These are phyloP conservation scores for Annulohypoxylon maeteangense DNA, from an alignment of 495 filamentous ascomycete genomes.

Conservation along the genomic window DNA sequence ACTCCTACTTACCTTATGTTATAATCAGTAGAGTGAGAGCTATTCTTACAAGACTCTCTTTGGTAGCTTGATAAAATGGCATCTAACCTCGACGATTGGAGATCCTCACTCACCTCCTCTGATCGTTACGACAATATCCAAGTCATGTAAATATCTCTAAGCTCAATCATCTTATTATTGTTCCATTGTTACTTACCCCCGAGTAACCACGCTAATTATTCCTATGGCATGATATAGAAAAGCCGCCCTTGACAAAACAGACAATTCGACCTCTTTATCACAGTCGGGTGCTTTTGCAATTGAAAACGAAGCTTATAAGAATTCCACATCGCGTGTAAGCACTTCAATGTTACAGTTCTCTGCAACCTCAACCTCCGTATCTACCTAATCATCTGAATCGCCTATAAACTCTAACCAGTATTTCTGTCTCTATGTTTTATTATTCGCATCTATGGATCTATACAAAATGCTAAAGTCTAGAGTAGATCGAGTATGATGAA, in stretches of 20 bases:
- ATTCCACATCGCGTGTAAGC: conserved; percentile 52
- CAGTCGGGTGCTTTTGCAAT: conserved; percentile 49
- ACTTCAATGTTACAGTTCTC: background rate
- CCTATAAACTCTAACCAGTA: background rate
- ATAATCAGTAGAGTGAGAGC: background rate
- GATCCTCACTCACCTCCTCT: conserved; percentile 53
- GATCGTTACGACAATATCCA: conserved; percentile 65
- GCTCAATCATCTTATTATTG: background rate
- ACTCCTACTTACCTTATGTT: background rate
- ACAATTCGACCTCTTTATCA: conserved; percentile 21
- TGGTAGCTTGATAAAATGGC: conserved; percentile 35
- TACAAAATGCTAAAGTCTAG: background rate
- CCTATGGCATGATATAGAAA: conserved; percentile 32
- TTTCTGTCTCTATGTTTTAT: background rate
- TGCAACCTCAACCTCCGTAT: background rate
- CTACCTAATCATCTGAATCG: background rate
- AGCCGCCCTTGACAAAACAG: conserved; percentile 30
- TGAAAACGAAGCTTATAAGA: conserved; percentile 58
- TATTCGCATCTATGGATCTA: background rate
- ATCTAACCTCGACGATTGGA: conserved; percentile 51
- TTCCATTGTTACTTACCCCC: too few species aligned
- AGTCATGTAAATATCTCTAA: conserved; percentile 54
- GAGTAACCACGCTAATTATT: background rate
- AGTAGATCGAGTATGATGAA: conserved; percentile 59
- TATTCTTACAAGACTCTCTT: background rate